Evolutionary conservation across 129 eudicot genomes (phyloP).

Genomic region (Sambucus nigra): DNA sequence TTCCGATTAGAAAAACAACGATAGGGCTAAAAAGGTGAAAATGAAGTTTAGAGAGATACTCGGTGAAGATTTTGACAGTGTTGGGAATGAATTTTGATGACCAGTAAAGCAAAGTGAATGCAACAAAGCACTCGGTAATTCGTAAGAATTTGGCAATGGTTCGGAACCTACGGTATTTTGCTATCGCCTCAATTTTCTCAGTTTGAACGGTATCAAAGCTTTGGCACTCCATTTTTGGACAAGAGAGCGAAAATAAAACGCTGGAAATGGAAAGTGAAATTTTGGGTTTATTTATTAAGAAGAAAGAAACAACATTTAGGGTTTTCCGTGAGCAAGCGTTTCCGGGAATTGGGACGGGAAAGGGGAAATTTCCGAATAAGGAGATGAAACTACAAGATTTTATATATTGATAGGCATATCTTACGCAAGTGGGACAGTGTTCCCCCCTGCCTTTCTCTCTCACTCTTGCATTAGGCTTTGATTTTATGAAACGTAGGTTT

Average conservation of each 20-base stretch:
- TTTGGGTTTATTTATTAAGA: too few species aligned
- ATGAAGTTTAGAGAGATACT: slow-evolving; percentile 15
- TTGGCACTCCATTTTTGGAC: neutral
- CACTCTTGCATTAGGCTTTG: too few species aligned
- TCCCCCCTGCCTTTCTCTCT: too few species aligned
- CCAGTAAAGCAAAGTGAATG: slow-evolving; percentile 45
- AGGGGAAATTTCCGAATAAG: neutral
- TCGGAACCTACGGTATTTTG: slow-evolving; percentile 40
- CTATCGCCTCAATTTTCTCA: slow-evolving; percentile 57
- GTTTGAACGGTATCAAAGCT: slow-evolving; percentile 25
- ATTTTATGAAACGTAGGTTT: too few species aligned
- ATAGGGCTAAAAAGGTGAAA: slow-evolving; percentile 39
- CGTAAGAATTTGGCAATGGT: slow-evolving; percentile 32
- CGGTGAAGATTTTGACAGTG: slow-evolving; percentile 11
- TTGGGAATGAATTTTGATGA: slow-evolving; percentile 44
- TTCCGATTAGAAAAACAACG: slow-evolving; percentile 68
- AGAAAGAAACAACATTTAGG: too few species aligned
- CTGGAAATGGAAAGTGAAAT: neutral
- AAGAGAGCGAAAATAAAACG: neutral
- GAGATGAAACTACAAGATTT: too few species aligned
- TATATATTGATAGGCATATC: too few species aligned
- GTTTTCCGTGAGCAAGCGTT: neutral
- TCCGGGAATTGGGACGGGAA: neutral
- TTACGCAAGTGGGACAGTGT: too few species aligned
- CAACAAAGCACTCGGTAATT: slow-evolving; percentile 29